Evolutionary conservation across 495 filamentous ascomycete genomes (phyloP).

Genomic region (Elaphomyces granulatus): DNA sequence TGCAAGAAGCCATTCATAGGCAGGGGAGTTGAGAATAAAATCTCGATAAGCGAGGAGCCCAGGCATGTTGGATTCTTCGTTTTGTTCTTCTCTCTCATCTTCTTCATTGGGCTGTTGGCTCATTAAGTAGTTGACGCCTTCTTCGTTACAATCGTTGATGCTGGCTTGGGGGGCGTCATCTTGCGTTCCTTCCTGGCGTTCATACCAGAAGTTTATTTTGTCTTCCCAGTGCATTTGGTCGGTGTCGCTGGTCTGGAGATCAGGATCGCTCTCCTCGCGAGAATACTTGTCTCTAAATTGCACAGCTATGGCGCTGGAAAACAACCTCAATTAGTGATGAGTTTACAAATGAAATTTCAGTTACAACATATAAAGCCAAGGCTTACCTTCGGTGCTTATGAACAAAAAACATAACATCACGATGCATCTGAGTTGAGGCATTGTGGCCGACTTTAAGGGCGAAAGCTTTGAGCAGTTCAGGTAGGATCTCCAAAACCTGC

Average conservation of each 20-base stretch:
- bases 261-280: not conserved
- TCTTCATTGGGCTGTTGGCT: not conserved
- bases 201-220: not conserved
- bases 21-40: not conserved
- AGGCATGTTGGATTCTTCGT: not conserved
- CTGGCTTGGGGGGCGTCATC: no score
- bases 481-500: conserved; percentile 3
- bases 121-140: not conserved
- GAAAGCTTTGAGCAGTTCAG: conserved; percentile 5
- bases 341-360: not conserved
- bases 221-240: not conserved
- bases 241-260: not conserved
- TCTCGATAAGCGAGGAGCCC: not conserved
- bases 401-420: conserved; percentile 9
- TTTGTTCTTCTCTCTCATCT: not conserved
- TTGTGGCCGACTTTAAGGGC: conserved; percentile 2
- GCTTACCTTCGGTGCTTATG: conserved; percentile 6
- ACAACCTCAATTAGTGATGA: no score
- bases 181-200: not conserved
- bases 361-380: not conserved
- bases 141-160: not conserved
- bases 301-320: not conserved
- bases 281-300: not conserved
- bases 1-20: not conserved
- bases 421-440: conserved; percentile 1